These are phyloP conservation scores for Pisolithus sp. DNA, from an alignment of 768 basidiomycete species.

Conservation along the genomic window DNA sequence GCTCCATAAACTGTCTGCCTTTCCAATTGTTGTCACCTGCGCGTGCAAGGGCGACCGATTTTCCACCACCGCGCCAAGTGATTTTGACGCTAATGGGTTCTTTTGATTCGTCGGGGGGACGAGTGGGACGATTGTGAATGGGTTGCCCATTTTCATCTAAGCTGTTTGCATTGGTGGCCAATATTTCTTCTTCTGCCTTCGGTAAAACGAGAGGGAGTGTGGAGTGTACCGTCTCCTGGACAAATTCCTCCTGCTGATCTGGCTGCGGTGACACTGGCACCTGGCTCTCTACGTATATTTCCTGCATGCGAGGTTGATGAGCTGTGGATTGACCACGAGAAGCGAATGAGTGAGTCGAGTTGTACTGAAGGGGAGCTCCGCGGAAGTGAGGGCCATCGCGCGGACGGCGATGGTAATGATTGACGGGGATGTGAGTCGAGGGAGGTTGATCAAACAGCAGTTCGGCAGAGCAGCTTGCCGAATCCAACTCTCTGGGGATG, in stretches of 20 bases:
- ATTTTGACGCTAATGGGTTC: constrained; percentile 44
- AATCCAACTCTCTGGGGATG: constrained; percentile 19
- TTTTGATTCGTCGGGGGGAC: constrained; percentile 19
- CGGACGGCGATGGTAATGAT: constrained; percentile 24
- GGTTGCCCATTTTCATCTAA: constrained; percentile 17
- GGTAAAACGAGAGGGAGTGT: constrained; percentile 53
- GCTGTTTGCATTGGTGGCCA: constrained; percentile 7
- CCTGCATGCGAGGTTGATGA: constrained; percentile 38
- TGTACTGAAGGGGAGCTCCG: constrained; percentile 31
- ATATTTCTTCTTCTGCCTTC: constrained; percentile 28
- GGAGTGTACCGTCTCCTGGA: constrained; percentile 55
- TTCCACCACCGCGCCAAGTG: constrained; percentile 60
- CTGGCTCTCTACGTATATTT: constrained; percentile 36
- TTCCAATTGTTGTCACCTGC: constrained; percentile 76
- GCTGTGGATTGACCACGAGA: constrained; percentile 27
- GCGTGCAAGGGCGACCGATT: constrained; percentile 58
- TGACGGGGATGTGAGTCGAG: constrained; percentile 37
- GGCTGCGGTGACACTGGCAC: constrained; percentile 24
- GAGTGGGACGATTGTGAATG: constrained; percentile 8
- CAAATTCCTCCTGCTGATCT: constrained; percentile 33
- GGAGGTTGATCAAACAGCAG: constrained; percentile 37
- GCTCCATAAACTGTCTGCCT: constrained; percentile 57
- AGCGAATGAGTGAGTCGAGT: constrained; percentile 39
- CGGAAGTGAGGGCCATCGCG: constrained; percentile 31
- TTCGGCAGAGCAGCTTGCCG: constrained; percentile 32